Evolutionary conservation across 2,329 filamentous ascomycete genomes (phyloP).

Genomic region (Emmonsiellopsis sp.): DNA sequence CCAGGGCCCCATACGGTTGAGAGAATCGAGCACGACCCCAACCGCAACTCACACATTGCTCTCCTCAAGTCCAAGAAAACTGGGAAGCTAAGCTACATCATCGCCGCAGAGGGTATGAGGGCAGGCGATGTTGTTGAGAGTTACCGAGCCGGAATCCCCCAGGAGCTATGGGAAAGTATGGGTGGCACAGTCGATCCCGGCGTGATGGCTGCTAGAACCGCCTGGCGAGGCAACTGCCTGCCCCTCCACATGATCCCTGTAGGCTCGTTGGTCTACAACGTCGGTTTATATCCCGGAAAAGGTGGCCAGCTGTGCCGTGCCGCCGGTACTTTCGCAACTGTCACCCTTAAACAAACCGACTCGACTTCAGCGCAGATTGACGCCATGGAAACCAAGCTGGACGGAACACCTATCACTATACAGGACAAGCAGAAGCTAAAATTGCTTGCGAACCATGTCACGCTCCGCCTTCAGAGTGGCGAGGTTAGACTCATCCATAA

Average conservation of each 20-base stretch:
- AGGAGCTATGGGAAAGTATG: conserved; percentile 81
- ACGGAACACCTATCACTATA: conserved; percentile 25
- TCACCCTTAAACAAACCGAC: conserved; percentile 69
- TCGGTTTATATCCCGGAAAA: conserved; percentile 63
- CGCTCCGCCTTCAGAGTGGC: conserved; percentile 80
- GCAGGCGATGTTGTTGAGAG: conserved; percentile 88
- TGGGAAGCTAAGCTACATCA: conserved; percentile 73
- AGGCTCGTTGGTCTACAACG: conserved; percentile 84
- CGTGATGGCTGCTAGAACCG: conserved; percentile 89
- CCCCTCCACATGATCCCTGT: conserved; percentile 93
- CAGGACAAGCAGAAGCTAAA: conserved; percentile 34
- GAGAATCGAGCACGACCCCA: conserved; percentile 91
- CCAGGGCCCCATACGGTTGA: conserved; percentile 82
- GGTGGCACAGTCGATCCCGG: conserved; percentile 87
- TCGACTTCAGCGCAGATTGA: conserved; percentile 10
- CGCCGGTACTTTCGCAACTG: conserved; percentile 81
- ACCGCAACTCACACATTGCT: conserved; percentile 86
- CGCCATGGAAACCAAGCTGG: conserved; percentile 7
- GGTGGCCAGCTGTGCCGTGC: conserved; percentile 87
- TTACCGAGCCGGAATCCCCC: conserved; percentile 80
- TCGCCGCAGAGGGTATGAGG: conserved; percentile 89
- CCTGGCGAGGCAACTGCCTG: conserved; percentile 87
- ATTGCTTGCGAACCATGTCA: conserved; percentile 68
- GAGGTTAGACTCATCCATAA: conserved; percentile 83
- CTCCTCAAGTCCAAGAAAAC: conserved; percentile 68